Base-by-base conservation (phyloP, 352 stramenopile species). In the Phytophthora meadii region DNA sequence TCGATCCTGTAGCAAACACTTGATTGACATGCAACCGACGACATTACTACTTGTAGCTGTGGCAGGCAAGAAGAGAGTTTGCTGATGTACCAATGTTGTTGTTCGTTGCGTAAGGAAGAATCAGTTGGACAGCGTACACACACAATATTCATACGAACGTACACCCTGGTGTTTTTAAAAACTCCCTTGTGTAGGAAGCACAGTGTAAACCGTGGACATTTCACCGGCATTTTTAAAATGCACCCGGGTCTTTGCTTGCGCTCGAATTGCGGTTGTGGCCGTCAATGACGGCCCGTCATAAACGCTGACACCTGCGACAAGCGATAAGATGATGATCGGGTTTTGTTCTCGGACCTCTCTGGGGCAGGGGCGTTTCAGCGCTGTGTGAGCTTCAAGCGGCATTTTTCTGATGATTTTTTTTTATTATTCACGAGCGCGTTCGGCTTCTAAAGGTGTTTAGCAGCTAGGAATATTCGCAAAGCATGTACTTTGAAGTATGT, bases 291-390 rank as follows among this genome's bases (percentile, higher is more conserved):
- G 22, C 22, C 22, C 22, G 22, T 49, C n/a, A 5, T 17, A 46
- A 30, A 14, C 53, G 42, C 53, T 44, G 44, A 24, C 32, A 60
- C 41, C 8, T 61, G 54, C 34, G 42, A 48, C 54, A 54, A 17
- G 50, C 24, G 24, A 59, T 27, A 17, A 15, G 25, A 8, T 24
- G n/a, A 37, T 36, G 49, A 25, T 47, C 36, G 4, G 22, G 32
- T 8, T 22, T 34, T 55, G 48, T 59, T 58, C 51, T 58, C 51
- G 36, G 47, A 40, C 15, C 30, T 36, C 30, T 11, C n/a, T n/a
- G n/a, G 30, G 0, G 27, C 27, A 45, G 9, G 14, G 44, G 34
- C 32, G 32, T 52, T 61, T 61, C 41, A 45, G 30, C 40, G 27
- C 53, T 4, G 34, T 17, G n/a, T 12, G 41, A 54, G 30, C 19